Percentiles rank a stretch among this genome's conserved stretches.
These are phyloP conservation scores for Stephanodiscus triporus DNA, from an alignment of 108 stramenopile genomes.

Conservation along the genomic window DNA sequence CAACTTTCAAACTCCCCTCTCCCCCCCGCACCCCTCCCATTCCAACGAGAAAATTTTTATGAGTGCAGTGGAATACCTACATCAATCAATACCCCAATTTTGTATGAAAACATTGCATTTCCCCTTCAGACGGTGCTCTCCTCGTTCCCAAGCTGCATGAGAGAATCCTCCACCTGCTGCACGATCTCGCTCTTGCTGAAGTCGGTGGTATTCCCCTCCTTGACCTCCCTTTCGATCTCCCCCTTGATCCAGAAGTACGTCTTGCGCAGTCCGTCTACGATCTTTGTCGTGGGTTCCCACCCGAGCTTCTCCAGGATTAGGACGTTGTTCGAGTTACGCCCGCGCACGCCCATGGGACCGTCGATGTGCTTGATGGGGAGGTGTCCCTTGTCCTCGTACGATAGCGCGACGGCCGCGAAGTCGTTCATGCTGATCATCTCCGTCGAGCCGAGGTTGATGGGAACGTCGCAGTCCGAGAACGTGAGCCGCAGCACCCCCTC, in stretches of 20 bases:
- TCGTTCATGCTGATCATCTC: conserved; percentile 98
- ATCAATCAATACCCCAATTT: not conserved
- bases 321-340: conserved; percentile 97
- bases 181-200: conserved; percentile 88
- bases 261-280: conserved; percentile 85
- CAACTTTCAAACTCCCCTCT: no score
- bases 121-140: conserved; percentile 45
- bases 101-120: not conserved
- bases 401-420: conserved; percentile 92
- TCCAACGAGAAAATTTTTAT: no score
- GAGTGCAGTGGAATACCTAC: no score
- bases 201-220: conserved; percentile 62
- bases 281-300: conserved; percentile 94
- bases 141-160: conserved; percentile 86
- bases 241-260: conserved; percentile 98
- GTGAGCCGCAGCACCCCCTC: conserved; percentile 96
- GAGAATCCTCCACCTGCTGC: conserved; percentile 88
- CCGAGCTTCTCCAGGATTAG: conserved; percentile 93
- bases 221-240: conserved; percentile 82
- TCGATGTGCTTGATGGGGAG: conserved; percentile 98
- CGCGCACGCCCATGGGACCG: conserved; percentile 98
- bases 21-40: no score
- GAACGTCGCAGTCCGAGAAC: conserved; percentile 91
- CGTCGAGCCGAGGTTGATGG: conserved; percentile 95
- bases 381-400: conserved; percentile 85